Conservation (phyloP, 371 early-diverging fungal genomes). For the Cokeromyces recurvatus region DNA sequence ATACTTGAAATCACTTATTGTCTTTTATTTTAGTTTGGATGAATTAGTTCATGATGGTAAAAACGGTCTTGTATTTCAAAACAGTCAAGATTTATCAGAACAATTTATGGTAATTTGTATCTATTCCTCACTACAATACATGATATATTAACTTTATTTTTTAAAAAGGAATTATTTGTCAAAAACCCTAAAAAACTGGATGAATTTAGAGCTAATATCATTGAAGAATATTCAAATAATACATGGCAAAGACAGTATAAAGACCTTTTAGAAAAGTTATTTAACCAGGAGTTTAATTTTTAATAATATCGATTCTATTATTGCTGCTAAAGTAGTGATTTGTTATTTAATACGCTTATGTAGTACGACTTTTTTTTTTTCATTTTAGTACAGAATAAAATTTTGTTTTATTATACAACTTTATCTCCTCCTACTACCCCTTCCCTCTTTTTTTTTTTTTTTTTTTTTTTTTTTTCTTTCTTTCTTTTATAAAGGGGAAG, state of each 20-base stretch:
- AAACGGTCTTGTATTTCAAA: conserved; percentile 80
- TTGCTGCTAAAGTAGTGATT: too few relatives aligned
- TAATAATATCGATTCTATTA: too few relatives aligned
- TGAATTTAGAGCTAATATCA: conserved; percentile 26
- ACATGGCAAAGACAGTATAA: conserved; percentile 46
- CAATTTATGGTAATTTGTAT: conserved; percentile 37
- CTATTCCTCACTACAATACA: neutral
- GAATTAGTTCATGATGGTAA: conserved; percentile 74
- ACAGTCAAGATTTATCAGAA: conserved; percentile 59
- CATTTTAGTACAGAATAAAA: too few relatives aligned
- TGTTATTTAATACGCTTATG: too few relatives aligned
- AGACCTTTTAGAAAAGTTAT: conserved; percentile 16
- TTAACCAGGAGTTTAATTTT: too few relatives aligned
- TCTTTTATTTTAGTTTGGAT: conserved; percentile 47
- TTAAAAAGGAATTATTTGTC: conserved; percentile 33
- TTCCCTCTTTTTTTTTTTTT: too few relatives aligned
- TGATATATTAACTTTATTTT: neutral
- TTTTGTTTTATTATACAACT: too few relatives aligned
- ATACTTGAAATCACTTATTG: neutral
- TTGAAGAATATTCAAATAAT: conserved; percentile 27
- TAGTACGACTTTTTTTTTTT: too few relatives aligned
- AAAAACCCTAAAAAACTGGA: conserved; percentile 25
- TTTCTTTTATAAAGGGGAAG: too few relatives aligned
- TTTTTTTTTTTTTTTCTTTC: too few relatives aligned
- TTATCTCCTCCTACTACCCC: too few relatives aligned